These are phyloP conservation scores for Hypoxylon sp. DNA, from an alignment of 2,329 filamentous ascomycete genomes.

Conservation along the genomic window DNA sequence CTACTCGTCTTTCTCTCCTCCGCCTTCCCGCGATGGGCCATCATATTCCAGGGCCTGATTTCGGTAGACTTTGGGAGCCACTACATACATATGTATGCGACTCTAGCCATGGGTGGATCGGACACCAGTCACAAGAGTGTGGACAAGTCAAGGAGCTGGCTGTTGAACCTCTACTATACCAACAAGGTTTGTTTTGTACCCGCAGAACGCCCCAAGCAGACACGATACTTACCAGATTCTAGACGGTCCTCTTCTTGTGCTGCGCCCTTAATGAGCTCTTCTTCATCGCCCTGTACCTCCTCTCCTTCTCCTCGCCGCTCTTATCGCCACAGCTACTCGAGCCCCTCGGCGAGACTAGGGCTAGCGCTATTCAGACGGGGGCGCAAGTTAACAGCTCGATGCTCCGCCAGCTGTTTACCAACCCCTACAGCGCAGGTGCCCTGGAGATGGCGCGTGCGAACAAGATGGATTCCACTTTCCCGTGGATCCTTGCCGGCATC, in stretches of 20 bases:
- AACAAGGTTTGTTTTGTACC: constrained; percentile 75
- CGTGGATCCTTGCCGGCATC: constrained; percentile 77
- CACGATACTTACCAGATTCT: constrained; percentile 28
- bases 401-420: constrained; percentile 80
- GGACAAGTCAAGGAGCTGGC: constrained; percentile 84
- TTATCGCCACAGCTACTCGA: constrained; percentile 85
- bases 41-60: constrained; percentile 93
- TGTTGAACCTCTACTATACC: constrained; percentile 95
- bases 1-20: constrained; percentile 93
- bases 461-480: constrained; percentile 79
- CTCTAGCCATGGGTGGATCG: constrained; percentile 83
- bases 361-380: constrained; percentile 66
- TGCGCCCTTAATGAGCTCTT: constrained; percentile 94
- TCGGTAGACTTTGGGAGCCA: constrained; percentile 93
- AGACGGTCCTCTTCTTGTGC: constrained; percentile 91
- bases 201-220: background rate
- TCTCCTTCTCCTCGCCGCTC: constrained; percentile 92
- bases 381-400: constrained; percentile 74
- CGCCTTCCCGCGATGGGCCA: constrained; percentile 92
- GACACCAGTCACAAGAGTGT: constrained; percentile 92
- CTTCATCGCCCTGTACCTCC: constrained; percentile 97
- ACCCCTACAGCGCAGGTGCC: constrained; percentile 90
- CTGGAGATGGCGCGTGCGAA: constrained; percentile 93
- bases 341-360: constrained; percentile 62
- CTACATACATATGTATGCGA: constrained; percentile 99